phyloP scores from a whole-genome alignment of 345 rosid genomes.

The Clarkia xantiana region DNA sequence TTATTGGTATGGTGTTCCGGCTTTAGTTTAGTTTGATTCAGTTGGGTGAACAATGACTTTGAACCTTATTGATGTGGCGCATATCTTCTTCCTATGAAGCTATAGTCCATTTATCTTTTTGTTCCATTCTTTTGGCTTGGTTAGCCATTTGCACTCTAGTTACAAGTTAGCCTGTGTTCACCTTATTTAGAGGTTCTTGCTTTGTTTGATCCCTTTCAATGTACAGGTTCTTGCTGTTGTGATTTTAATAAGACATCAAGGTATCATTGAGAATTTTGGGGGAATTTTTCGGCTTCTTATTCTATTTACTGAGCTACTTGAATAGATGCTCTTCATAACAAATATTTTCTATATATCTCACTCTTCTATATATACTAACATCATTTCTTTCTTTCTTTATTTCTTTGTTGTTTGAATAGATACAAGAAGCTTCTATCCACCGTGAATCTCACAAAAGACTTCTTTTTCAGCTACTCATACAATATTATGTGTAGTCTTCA shows the following conservation, averaged over 20 bases:
- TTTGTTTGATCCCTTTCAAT: conserved; percentile 42
- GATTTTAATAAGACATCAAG: conserved; percentile 41
- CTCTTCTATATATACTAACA: conserved; percentile 9
- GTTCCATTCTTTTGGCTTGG: too few relatives aligned
- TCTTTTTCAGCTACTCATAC: conserved; percentile 95
- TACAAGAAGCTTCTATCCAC: conserved; percentile 93
- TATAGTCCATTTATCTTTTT: too few relatives aligned
- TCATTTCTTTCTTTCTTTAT: too few relatives aligned
- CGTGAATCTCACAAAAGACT: conserved; percentile 91
- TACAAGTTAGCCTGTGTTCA: too few relatives aligned
- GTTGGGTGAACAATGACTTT: neutral
- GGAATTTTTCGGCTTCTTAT: conserved; percentile 16
- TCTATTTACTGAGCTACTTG: conserved; percentile 2
- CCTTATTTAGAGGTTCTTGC: too few relatives aligned
- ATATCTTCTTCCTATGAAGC: too few relatives aligned
- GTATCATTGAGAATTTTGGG: conserved; percentile 50
- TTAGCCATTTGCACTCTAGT: too few relatives aligned
- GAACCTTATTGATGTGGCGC: too few relatives aligned
- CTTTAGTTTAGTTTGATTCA: conserved; percentile 11
- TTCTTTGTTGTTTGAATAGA: conserved; percentile 38
- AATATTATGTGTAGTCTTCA: conserved; percentile 76
- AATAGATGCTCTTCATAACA: neutral
- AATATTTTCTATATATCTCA: conserved; percentile 3
- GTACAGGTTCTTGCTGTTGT: conserved; percentile 56
- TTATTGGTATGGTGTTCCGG: conserved; percentile 2